Evolutionary conservation across 306 rosid genomes (phyloP).

Genomic region (Acacia acuminata): DNA sequence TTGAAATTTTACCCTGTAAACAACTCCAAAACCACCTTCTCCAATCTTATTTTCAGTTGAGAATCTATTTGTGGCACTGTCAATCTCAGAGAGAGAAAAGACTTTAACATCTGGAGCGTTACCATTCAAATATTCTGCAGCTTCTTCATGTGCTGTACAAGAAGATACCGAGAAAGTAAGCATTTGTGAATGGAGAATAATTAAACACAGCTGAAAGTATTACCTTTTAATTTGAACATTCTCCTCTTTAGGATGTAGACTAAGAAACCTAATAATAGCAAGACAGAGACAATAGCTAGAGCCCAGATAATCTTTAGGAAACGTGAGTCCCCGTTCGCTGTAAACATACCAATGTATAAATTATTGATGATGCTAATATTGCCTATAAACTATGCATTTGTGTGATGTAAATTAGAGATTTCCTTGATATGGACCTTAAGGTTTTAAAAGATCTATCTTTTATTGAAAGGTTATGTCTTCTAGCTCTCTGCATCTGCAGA

Average conservation of each 20-base stretch:
- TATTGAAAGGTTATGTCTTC: too few species aligned
- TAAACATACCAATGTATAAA: slow-evolving; percentile 9
- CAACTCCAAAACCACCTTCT: slow-evolving; percentile 25
- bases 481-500: too few species aligned
- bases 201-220: background rate
- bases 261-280: background rate
- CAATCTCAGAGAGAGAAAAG: slow-evolving; percentile 22
- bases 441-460: background rate
- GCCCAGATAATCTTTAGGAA: background rate
- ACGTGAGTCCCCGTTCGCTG: background rate
- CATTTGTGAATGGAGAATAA: background rate
- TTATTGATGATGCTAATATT: background rate
- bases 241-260: background rate
- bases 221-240: slow-evolving; percentile 19
- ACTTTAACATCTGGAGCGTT: slow-evolving; percentile 27
- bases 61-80: slow-evolving; percentile 33
- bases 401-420: slow-evolving; percentile 1
- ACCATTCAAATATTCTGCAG: slow-evolving; percentile 25
- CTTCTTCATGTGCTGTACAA: background rate
- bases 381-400: too few species aligned
- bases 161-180: background rate
- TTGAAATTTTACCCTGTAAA: slow-evolving; percentile 35
- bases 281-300: background rate
- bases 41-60: slow-evolving; percentile 38
- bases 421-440: background rate